Evolutionary conservation across 305 asterid genomes (phyloP).

Genomic region (Withania somnifera): DNA sequence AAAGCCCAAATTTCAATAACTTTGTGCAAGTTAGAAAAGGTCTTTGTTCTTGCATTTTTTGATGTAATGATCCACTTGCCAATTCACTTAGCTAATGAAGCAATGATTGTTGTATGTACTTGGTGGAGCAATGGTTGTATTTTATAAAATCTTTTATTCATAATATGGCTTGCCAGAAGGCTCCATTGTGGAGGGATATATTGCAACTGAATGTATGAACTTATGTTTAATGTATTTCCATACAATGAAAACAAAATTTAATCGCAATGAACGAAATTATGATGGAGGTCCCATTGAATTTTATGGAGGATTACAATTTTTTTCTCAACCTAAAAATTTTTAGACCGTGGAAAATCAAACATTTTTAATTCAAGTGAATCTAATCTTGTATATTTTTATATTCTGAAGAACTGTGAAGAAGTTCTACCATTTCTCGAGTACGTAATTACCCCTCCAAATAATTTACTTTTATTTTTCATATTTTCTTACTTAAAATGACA

Average conservation of each 20-base stretch:
- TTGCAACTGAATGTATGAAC: neutral
- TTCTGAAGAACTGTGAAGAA: neutral
- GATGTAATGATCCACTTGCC: neutral
- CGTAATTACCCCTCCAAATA: neutral
- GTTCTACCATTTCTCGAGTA: neutral
- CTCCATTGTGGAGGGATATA: neutral
- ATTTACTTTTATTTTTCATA: neutral
- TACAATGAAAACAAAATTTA: neutral
- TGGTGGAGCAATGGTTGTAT: neutral
- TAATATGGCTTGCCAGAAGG: neutral
- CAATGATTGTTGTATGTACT: neutral
- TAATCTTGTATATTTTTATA: neutral
- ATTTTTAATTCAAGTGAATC: neutral
- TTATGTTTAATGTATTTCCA: neutral
- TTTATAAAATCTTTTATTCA: neutral
- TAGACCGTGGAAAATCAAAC: neutral
- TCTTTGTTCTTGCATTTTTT: neutral
- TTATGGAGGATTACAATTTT: neutral
- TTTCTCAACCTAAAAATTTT: neutral
- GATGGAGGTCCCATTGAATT: neutral
- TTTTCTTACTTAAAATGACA: neutral
- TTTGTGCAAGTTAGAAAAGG: neutral
- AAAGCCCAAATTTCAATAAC: neutral
- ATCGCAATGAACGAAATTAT: neutral
- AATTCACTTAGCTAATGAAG: neutral